phyloP scores from a whole-genome alignment of 73 alveolate species.

The Symbiodinium pilosum region DNA sequence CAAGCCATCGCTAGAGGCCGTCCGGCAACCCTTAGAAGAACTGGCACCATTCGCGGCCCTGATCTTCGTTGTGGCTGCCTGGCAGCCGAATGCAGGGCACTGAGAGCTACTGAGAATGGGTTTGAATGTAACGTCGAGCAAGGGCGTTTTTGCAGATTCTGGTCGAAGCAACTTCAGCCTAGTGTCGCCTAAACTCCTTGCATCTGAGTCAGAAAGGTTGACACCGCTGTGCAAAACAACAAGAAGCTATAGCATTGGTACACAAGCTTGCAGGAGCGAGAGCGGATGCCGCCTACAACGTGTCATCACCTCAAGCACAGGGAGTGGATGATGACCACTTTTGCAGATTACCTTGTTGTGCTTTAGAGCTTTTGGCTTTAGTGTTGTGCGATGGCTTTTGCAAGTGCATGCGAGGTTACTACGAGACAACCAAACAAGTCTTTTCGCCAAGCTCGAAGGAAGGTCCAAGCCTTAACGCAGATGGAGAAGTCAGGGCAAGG shows the following conservation, averaged over 20 bases:
- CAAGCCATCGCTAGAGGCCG: constrained; percentile 14
- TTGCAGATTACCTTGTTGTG: background rate
- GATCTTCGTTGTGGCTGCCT: constrained; percentile 38
- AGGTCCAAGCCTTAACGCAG: background rate
- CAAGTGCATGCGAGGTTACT: constrained; percentile 3
- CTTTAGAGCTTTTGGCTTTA: background rate
- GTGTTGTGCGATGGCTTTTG: background rate
- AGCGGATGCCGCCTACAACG: constrained; percentile 69
- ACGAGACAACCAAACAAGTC: constrained; percentile 41
- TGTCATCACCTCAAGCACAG: background rate
- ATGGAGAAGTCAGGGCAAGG: too few species aligned
- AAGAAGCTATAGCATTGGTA: too few species aligned
- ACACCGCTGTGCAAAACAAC: too few species aligned
- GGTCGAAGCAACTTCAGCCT: background rate
- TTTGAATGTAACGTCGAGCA: background rate
- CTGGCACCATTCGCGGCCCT: constrained; percentile 55
- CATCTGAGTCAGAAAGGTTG: too few species aligned
- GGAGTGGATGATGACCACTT: too few species aligned
- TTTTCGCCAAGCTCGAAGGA: constrained; percentile 30
- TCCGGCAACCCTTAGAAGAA: constrained; percentile 33
- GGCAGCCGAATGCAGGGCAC: constrained; percentile 60
- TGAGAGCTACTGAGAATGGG: background rate
- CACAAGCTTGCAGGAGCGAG: constrained; percentile 87
- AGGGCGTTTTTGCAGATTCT: background rate
- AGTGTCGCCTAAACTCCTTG: background rate